Percentiles rank a stretch among this genome's conserved stretches.
phyloP scores from a whole-genome alignment of 2,329 filamentous ascomycete species.

The Thielaviopsis euricoi region DNA sequence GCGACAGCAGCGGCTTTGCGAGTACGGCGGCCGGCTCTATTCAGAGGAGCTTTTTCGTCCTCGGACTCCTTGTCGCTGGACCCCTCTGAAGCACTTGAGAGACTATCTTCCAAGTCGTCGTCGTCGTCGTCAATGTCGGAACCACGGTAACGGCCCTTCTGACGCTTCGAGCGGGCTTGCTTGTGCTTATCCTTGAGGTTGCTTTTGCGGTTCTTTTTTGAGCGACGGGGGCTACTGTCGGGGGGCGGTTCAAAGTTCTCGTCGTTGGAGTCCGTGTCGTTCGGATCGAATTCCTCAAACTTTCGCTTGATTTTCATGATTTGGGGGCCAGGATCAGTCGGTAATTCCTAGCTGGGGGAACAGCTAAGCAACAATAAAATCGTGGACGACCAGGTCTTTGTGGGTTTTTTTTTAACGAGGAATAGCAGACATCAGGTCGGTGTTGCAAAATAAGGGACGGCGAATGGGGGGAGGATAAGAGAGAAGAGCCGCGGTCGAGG shows the following conservation, averaged over 20 bases:
- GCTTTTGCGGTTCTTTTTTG: slow-evolving; percentile 21
- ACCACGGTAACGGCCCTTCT: slow-evolving; percentile 32
- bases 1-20: slow-evolving; percentile 26
- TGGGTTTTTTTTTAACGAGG: neutral
- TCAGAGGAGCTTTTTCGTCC: slow-evolving; percentile 25
- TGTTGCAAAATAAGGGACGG: neutral
- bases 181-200: slow-evolving; percentile 22
- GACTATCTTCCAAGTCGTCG: slow-evolving; percentile 32
- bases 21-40: slow-evolving; percentile 31
- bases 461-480: neutral
- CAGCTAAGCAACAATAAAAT: slow-evolving; percentile 9
- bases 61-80: slow-evolving; percentile 21
- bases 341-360: slow-evolving; percentile 7
- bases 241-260: slow-evolving; percentile 44
- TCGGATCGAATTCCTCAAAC: slow-evolving; percentile 45
- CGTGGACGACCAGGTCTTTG: neutral
- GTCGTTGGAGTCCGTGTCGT: slow-evolving; percentile 49
- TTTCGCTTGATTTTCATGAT: slow-evolving; percentile 37
- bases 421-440: slow-evolving; percentile 4
- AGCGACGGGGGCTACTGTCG: slow-evolving; percentile 26
- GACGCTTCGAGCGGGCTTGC: slow-evolving; percentile 20
- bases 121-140: slow-evolving; percentile 47
- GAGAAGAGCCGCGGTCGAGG: neutral
- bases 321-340: slow-evolving; percentile 12
- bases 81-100: slow-evolving; percentile 29